Base-by-base conservation (phyloP, 805 yeast species). In the Scheffersomyces ergatensis region DNA sequence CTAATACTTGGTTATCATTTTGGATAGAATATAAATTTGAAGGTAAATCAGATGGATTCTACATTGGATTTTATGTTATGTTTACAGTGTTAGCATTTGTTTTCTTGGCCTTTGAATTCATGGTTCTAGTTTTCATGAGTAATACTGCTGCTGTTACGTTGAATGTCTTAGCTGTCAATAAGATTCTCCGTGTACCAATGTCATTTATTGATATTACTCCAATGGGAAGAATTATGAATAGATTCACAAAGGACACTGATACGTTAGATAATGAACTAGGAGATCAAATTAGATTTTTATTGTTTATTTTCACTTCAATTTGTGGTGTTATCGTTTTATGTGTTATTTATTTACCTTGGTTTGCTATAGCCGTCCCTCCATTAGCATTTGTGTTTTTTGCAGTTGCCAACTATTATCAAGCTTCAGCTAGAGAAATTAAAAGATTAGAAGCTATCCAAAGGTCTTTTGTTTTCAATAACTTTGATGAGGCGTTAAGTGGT, bases 191-290 rank as follows among this genome's bases (percentile, higher is more conserved):
- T 43, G 79, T 89, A 2, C 92, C 93, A 30, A 84, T 85, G 89
- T 62, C 80, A 1, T 88, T 78, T 57, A 72, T 86, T 59, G 95
- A 88, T 54, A 77, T 86, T 11, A 83, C 92, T 0, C 96, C 96
- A 14, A 71, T 85, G 68, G 95, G 96, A 1, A 71, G 95, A 45
- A 79, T 87, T 42, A 63, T 88, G 53, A 87, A 86, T 62, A 69
- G 95, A 48, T 87, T 87, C 60, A 85, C 95, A 2, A 85, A 85
- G 52, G 95, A 87, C 58, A 83, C 89, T 0, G 93, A 87, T 54
- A 77, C 78, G 2, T 62, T 85, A 55, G 95, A 87, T 53, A 85
- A 84, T 55, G 89, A 83, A 58, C 62, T 86, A 38, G 71, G 78
- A 38, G 87, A 83, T 53, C 83, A 82, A 49, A 44, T 82, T 23